phyloP scores from a whole-genome alignment of 1,284 basidiomycete genomes.

The Boletus mariae region DNA sequence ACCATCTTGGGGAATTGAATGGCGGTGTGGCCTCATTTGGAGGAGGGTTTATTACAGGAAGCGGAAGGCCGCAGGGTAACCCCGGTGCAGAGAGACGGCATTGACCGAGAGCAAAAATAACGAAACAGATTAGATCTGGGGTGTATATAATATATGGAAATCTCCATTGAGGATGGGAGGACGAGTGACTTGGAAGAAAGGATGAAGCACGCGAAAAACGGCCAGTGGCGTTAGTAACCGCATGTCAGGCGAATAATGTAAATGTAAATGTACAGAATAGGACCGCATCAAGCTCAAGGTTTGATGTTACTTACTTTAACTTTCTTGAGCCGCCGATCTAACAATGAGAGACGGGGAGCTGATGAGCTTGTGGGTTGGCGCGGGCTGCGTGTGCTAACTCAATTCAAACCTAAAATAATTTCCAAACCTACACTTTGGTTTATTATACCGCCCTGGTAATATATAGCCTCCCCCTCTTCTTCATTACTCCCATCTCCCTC shows the following conservation, averaged over 20 bases:
- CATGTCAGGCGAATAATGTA: too few relatives aligned
- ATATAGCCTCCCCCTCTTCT: conserved; percentile 24
- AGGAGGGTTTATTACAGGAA: too few relatives aligned
- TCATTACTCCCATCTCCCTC: conserved; percentile 6
- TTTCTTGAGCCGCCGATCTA: conserved; percentile 21
- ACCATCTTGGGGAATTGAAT: too few relatives aligned
- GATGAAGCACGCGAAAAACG: conserved; percentile 27
- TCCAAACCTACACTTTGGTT: too few relatives aligned
- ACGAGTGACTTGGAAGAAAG: neutral
- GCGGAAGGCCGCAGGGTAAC: too few relatives aligned
- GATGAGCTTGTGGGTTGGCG: neutral
- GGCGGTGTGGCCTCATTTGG: too few relatives aligned
- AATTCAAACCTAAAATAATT: conserved; percentile 38
- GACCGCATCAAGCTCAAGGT: conserved; percentile 26
- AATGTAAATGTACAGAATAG: neutral
- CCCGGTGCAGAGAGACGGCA: too few relatives aligned
- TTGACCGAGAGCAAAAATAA: neutral
- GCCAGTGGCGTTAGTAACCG: conserved; percentile 20
- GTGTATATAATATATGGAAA: too few relatives aligned
- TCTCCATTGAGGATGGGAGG: too few relatives aligned
- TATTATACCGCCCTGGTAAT: neutral
- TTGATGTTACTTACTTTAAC: conserved; percentile 23
- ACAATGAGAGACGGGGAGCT: neutral
- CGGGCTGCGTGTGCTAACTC: conserved; percentile 31
- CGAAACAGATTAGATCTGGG: conserved; percentile 23